phyloP scores from a whole-genome alignment of 192 early-diverging fungal species.

The Phlyctochytrium bullatum region DNA sequence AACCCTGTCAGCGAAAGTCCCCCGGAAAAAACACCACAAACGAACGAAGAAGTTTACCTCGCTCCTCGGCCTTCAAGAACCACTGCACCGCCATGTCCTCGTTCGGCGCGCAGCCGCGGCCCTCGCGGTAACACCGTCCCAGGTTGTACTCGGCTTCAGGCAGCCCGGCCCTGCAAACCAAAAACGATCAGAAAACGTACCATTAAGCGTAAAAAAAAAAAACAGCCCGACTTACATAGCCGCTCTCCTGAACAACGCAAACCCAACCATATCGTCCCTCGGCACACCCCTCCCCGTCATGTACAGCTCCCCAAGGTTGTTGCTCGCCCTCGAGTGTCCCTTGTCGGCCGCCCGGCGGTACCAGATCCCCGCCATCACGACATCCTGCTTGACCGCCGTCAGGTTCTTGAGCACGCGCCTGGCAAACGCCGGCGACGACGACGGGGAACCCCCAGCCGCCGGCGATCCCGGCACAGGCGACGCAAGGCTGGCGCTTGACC shows the following conservation, averaged over 20 bases:
- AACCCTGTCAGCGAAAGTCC: too few relatives aligned
- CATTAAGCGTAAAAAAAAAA: too few relatives aligned
- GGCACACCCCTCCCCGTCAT: conserved; percentile 29
- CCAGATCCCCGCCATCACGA: conserved; percentile 24
- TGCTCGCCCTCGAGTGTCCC: conserved; percentile 19
- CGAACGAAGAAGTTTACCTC: conserved; percentile 1
- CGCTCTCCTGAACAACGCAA: conserved; percentile 20
- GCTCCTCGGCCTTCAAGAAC: conserved; percentile 22
- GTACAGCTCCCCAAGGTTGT: conserved; percentile 26
- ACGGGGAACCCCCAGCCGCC: background rate
- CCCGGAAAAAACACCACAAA: too few relatives aligned
- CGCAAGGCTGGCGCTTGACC: conserved; percentile 1
- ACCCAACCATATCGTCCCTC: conserved; percentile 22
- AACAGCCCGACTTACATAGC: conserved; percentile 17
- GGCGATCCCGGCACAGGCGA: background rate
- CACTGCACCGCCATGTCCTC: conserved; percentile 29
- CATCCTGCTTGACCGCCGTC: conserved; percentile 28
- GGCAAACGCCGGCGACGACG: background rate
- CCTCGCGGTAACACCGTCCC: conserved; percentile 27
- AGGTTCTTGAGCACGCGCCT: conserved; percentile 21
- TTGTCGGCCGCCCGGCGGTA: conserved; percentile 25
- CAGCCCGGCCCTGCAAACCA: conserved; percentile 13
- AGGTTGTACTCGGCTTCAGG: conserved; percentile 32
- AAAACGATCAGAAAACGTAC: too few relatives aligned
- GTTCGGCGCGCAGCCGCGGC: conserved; percentile 20